Percentiles rank a stretch among this genome's conserved stretches.
These are phyloP conservation scores for Penicillium verrucosum DNA, from an alignment of 2,329 filamentous ascomycete genomes.

Conservation along the genomic window DNA sequence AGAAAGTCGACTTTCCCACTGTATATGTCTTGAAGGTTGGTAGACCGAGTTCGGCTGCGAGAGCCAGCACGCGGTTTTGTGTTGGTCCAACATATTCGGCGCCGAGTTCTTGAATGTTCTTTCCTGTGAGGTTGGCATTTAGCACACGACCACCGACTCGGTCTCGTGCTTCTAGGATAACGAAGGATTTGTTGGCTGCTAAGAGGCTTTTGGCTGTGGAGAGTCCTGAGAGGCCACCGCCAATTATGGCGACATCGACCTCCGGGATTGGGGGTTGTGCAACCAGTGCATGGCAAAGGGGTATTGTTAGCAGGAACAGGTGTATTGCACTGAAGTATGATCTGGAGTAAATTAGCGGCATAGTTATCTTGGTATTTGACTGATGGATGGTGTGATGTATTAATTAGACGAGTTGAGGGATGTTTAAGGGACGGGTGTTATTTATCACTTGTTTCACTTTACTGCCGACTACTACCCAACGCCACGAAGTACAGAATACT, in stretches of 20 bases:
- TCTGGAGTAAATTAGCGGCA: neutral
- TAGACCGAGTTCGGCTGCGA: slow-evolving; percentile 19
- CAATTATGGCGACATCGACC: slow-evolving; percentile 4
- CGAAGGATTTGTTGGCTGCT: slow-evolving; percentile 7
- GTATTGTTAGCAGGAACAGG: neutral
- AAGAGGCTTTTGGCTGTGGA: slow-evolving; percentile 8
- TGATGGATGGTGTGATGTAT: neutral
- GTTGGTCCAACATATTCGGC: slow-evolving; percentile 28
- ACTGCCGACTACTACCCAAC: neutral
- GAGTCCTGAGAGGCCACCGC: neutral
- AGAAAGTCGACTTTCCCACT: slow-evolving; percentile 1
- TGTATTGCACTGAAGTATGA: neutral
- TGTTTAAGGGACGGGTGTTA: neutral
- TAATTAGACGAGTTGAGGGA: neutral
- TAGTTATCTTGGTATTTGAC: neutral
- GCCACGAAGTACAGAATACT: neutral
- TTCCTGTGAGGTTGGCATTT: slow-evolving; percentile 12
- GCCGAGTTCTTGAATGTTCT: slow-evolving; percentile 23
- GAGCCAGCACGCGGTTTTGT: slow-evolving; percentile 20
- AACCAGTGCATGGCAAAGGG: neutral
- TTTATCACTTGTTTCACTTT: neutral
- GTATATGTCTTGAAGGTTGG: slow-evolving; percentile 18
- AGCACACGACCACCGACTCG: slow-evolving; percentile 19
- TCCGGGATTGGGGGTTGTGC: neutral
- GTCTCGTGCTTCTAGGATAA: slow-evolving; percentile 17